phyloP scores from a whole-genome alignment of 805 yeast species.

The Tetrapisispora phaffii region DNA sequence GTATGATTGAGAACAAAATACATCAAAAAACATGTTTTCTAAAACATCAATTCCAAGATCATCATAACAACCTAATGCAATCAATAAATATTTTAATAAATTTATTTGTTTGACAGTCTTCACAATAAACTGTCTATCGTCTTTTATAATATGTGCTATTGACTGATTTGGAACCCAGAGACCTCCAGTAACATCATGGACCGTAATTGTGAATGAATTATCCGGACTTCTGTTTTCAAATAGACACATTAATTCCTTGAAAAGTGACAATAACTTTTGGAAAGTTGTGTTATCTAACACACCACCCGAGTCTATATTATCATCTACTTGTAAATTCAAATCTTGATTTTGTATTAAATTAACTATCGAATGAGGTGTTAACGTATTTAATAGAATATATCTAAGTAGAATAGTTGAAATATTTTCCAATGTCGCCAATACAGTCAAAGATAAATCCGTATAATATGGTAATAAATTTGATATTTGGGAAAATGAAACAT shows the following conservation, averaged over 20 bases:
- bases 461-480: background rate
- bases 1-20: constrained; percentile 61
- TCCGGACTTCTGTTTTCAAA: background rate
- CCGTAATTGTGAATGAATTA: constrained; percentile 32
- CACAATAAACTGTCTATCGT: constrained; percentile 39
- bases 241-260: background rate
- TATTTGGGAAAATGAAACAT: background rate
- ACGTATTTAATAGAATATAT: constrained; percentile 1
- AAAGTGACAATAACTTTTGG: background rate
- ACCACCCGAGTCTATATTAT: background rate
- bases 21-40: constrained; percentile 74
- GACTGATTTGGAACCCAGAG: constrained; percentile 55
- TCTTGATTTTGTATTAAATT: background rate
- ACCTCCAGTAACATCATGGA: constrained; percentile 62
- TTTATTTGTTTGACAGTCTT: constrained; percentile 71
- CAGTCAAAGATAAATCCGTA: background rate
- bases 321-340: background rate
- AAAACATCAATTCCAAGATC: constrained; percentile 82
- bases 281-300: background rate
- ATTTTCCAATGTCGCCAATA: background rate
- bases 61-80: constrained; percentile 63
- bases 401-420: constrained; percentile 2
- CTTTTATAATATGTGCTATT: constrained; percentile 48
- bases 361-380: constrained; percentile 3
- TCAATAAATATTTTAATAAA: constrained; percentile 78